Evolutionary conservation across 495 filamentous ascomycete species (phyloP).

Genomic region (Delitschia confertaspora): DNA sequence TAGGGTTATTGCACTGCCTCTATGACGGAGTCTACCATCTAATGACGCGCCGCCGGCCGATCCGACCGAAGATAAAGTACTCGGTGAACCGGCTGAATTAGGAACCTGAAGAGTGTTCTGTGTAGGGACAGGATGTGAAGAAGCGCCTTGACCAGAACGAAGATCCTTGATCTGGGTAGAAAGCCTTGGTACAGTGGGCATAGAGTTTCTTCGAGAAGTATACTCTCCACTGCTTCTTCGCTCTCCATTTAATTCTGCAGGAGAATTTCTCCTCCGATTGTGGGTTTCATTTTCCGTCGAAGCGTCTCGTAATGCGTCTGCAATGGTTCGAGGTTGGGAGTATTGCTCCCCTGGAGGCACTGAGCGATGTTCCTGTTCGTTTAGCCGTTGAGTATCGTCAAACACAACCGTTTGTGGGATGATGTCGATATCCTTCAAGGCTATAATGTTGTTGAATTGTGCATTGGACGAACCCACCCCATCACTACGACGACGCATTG

Average conservation of each 20-base stretch:
- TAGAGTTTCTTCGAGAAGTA: conserved; percentile 4
- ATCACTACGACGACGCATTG: conserved; percentile 57
- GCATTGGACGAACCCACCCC: conserved; percentile 34
- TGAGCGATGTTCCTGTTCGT: conserved; percentile 36
- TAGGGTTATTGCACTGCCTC: conserved; percentile 73
- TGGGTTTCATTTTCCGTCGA: conserved; percentile 71
- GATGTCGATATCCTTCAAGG: conserved; percentile 60
- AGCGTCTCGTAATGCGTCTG: conserved; percentile 85
- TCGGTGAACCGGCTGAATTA: conserved; percentile 3
- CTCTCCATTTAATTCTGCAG: conserved; percentile 41
- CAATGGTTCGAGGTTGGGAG: conserved; percentile 51
- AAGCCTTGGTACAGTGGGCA: conserved; percentile 30
- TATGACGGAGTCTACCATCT: conserved; percentile 41
- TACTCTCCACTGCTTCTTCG: conserved; percentile 5
- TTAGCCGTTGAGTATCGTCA: conserved; percentile 46
- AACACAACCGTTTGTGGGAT: conserved; percentile 87
- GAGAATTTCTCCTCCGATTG: conserved; percentile 48
- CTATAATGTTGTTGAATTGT: conserved; percentile 58
- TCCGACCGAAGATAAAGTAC: conserved; percentile 15
- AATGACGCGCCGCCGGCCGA: conserved; percentile 8
- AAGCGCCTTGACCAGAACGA: conserved; percentile 7
- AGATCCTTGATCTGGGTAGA: conserved; percentile 37
- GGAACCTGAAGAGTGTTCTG: conserved; percentile 21
- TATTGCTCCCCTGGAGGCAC: conserved; percentile 6
- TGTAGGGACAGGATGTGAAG: conserved; percentile 17